A percentile compares a stretch with the other conserved stretches of the same genome.
phyloP scores from a whole-genome alignment of 805 yeast species.

The Ogataea populi-albae region DNA sequence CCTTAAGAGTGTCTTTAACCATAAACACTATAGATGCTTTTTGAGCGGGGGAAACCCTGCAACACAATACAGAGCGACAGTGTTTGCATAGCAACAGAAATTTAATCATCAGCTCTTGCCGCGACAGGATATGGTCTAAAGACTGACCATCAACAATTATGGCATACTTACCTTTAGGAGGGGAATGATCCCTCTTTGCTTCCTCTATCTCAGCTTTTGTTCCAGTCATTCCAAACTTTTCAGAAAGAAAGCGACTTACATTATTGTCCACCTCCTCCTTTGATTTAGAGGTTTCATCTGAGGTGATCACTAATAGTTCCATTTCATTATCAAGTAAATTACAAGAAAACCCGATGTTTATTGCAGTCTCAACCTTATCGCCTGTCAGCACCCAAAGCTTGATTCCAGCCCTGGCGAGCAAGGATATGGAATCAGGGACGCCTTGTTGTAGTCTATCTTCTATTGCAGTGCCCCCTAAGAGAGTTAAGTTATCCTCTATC shows the following conservation, averaged over 20 bases:
- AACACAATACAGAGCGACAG: conserved; percentile 75
- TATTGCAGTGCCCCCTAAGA: conserved; percentile 79
- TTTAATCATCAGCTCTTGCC: conserved; percentile 41
- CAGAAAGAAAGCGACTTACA: conserved; percentile 46
- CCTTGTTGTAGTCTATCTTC: conserved; percentile 78
- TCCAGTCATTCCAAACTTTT: conserved; percentile 46
- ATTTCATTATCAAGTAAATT: conserved; percentile 64
- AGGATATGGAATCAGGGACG: conserved; percentile 69
- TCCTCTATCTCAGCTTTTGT: conserved; percentile 41
- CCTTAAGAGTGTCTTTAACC: conserved; percentile 62
- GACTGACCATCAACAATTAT: conserved; percentile 72
- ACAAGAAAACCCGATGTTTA: conserved; percentile 78
- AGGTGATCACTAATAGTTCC: conserved; percentile 61
- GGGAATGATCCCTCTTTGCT: conserved; percentile 61
- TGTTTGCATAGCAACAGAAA: conserved; percentile 71
- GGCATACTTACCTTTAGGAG: conserved; percentile 58
- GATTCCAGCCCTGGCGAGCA: conserved; percentile 68
- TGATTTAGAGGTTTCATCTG: conserved; percentile 30
- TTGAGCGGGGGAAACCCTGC: conserved; percentile 82
- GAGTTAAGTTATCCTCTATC: conserved; percentile 52
- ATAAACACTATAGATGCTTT: conserved; percentile 71
- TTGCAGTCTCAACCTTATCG: conserved; percentile 80
- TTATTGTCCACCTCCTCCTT: conserved; percentile 21
- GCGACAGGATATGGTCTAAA: conserved; percentile 43
- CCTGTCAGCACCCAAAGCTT: conserved; percentile 84